Percentiles rank a stretch among this genome's conserved stretches.
Conservation (phyloP, 306 rosid genomes). For the Castanea mollissima region DNA sequence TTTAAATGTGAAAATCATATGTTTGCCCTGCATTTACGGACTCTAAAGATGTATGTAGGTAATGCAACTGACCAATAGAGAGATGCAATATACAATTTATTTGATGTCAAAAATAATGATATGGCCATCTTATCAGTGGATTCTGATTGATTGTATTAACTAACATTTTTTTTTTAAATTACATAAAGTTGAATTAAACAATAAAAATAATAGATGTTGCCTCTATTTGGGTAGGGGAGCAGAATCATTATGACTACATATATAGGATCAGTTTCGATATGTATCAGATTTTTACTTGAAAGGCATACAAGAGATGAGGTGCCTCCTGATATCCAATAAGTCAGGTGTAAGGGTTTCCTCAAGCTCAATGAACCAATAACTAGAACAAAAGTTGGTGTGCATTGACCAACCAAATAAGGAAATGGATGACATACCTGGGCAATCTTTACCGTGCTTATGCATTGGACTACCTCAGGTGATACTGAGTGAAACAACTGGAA, state of each 20-base stretch:
- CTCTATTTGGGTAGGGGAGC: not conserved
- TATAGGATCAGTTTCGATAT: not conserved
- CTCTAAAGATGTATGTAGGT: not conserved
- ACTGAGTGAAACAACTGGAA: conserved; percentile 62
- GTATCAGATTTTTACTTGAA: not conserved
- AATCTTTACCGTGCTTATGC: conserved; percentile 77
- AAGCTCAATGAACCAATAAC: not conserved
- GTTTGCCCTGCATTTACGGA: too few relatives aligned
- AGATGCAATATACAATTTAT: not conserved
- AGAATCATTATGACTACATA: not conserved
- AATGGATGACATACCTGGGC: conserved; percentile 65
- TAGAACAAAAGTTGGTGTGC: not conserved
- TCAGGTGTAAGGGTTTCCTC: conserved; percentile 3
- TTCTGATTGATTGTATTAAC: not conserved
- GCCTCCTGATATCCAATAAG: not conserved
- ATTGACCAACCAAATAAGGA: conserved; percentile 16
- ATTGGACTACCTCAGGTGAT: conserved; percentile 59
- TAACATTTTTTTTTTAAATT: not conserved
- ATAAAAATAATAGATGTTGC: not conserved
- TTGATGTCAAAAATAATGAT: not conserved
- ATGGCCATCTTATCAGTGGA: not conserved
- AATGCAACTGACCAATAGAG: not conserved
- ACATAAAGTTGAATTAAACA: not conserved
- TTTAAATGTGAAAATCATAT: too few relatives aligned
- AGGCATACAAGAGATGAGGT: not conserved